phyloP scores from a whole-genome alignment of 2,329 filamentous ascomycete species.

The Pestalotiopsis sp. region DNA sequence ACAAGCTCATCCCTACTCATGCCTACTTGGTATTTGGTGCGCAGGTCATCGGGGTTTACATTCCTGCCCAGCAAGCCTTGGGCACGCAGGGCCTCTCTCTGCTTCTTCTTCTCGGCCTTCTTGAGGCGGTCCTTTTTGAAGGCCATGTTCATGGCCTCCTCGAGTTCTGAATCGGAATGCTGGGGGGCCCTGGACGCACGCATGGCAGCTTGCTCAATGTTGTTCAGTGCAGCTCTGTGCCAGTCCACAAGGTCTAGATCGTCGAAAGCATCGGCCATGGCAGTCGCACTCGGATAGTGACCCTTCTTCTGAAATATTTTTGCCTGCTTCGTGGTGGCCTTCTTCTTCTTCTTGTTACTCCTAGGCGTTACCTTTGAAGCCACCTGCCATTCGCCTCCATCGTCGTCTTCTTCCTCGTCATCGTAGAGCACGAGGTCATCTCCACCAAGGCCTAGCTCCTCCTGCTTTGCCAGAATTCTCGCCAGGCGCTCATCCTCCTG shows the following conservation, averaged over 20 bases:
- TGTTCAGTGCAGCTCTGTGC: conserved; percentile 66
- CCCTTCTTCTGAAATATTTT: conserved; percentile 31
- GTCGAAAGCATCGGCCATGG: conserved; percentile 55
- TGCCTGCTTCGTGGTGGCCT: conserved; percentile 26
- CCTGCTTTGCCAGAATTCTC: conserved; percentile 61
- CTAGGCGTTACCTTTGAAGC: conserved; percentile 25
- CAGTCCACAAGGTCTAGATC: conserved; percentile 88
- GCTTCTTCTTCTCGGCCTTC: conserved; percentile 71
- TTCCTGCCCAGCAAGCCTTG: conserved; percentile 68
- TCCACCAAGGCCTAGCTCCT: conserved; percentile 63
- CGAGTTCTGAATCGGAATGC: conserved; percentile 69
- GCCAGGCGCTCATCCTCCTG: conserved; percentile 66
- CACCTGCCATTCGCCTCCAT: conserved; percentile 28
- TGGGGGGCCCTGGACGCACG: conserved; percentile 57
- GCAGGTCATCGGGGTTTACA: conserved; percentile 59
- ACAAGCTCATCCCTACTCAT: conserved; percentile 73
- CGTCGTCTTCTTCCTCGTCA: conserved; percentile 43
- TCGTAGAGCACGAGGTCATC: conserved; percentile 62
- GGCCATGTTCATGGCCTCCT: conserved; percentile 57
- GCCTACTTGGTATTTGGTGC: conserved; percentile 72
- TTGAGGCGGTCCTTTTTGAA: conserved; percentile 71
- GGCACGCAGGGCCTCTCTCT: conserved; percentile 69
- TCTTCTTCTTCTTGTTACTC: conserved; percentile 32
- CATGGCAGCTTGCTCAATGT: conserved; percentile 57
- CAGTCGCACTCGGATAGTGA: conserved; percentile 41